Conservation (phyloP, 2,329 filamentous ascomycete genomes). For the Cladophialophora chaetospira region DNA sequence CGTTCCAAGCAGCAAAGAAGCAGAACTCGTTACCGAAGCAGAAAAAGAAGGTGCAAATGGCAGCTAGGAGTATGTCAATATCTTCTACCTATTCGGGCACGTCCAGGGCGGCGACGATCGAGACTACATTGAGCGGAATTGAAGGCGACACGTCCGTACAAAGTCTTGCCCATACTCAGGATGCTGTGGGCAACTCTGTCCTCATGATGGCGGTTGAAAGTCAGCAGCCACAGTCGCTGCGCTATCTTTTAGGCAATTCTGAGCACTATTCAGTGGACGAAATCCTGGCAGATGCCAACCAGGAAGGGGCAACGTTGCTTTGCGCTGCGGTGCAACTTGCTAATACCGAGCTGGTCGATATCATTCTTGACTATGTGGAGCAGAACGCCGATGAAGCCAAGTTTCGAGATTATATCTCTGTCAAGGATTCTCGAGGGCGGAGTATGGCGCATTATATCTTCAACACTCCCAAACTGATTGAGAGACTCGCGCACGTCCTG, state of each 20-base stretch:
- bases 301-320: constrained; percentile 84
- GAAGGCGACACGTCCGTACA: constrained; percentile 88
- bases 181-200: constrained; percentile 75
- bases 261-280: constrained; percentile 72
- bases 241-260: constrained; percentile 75
- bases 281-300: constrained; percentile 81
- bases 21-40: constrained; percentile 44
- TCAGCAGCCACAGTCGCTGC: constrained; percentile 69
- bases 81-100: constrained; percentile 81
- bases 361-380: constrained; percentile 71
- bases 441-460: constrained; percentile 96
- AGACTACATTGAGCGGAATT: constrained; percentile 70
- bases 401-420: constrained; percentile 68
- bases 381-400: constrained; percentile 57
- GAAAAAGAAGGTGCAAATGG: constrained; percentile 81
- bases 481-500: constrained; percentile 72
- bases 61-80: constrained; percentile 82
- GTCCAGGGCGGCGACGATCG: constrained; percentile 76
- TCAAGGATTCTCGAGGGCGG: constrained; percentile 80
- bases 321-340: constrained; percentile 89
- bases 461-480: constrained; percentile 79
- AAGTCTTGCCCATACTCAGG: constrained; percentile 58
- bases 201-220: constrained; percentile 82
- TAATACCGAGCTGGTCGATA: constrained; percentile 71
- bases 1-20: constrained; percentile 66